Percentiles rank a stretch among this genome's conserved stretches.
phyloP scores from a whole-genome alignment of 2,329 filamentous ascomycete species.

The Sporothrix pallida region DNA sequence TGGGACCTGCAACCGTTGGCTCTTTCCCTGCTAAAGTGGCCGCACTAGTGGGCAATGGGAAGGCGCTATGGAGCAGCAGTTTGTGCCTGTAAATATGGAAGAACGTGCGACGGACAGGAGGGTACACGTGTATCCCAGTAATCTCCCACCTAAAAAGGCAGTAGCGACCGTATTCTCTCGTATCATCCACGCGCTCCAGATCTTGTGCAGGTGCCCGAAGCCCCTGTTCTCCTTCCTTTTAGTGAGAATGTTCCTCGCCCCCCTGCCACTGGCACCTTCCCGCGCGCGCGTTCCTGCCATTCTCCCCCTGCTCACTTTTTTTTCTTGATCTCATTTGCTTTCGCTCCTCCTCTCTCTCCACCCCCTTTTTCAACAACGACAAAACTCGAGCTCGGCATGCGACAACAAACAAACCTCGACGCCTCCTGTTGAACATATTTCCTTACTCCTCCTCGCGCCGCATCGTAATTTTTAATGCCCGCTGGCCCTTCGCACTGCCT shows the following conservation, averaged over 20 bases:
- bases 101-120: background rate
- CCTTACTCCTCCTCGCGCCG: background rate
- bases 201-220: background rate
- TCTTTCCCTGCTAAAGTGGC: constrained; percentile 14
- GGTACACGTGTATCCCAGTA: constrained; percentile 13
- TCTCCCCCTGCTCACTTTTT: constrained; percentile 19
- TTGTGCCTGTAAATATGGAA: background rate
- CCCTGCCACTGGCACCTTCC: background rate
- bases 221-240: background rate
- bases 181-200: constrained; percentile 1
- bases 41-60: constrained; percentile 18
- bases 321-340: constrained; percentile 19
- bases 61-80: constrained; percentile 11
- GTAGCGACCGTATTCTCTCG: background rate
- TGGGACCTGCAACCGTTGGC: constrained; percentile 3
- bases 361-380: constrained; percentile 20
- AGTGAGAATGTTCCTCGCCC: background rate
- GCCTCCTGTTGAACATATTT: background rate
- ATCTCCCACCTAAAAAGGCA: background rate
- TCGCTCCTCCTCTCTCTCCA: constrained; percentile 23
- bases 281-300: constrained; percentile 7
- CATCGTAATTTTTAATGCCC: constrained; percentile 21
- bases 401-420: constrained; percentile 6
- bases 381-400: background rate
- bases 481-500: background rate